These are phyloP conservation scores for Talaromyces funiculosus DNA, from an alignment of 2,329 filamentous ascomycete species.

Conservation along the genomic window DNA sequence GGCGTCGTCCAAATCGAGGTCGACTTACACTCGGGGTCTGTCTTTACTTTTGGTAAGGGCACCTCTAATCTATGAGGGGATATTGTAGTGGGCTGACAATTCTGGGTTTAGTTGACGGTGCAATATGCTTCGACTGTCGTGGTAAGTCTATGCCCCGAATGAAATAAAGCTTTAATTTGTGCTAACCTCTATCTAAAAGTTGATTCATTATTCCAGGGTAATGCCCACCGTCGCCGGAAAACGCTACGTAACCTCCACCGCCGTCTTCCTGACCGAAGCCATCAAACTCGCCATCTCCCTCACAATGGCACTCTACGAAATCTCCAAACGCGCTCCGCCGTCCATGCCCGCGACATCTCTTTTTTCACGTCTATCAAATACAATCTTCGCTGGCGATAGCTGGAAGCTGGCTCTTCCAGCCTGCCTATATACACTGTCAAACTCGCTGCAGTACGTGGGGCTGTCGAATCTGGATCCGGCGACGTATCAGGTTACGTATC, in stretches of 20 bases:
- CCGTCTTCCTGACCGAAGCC: conserved; percentile 88
- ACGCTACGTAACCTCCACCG: conserved; percentile 88
- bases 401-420: conserved; percentile 94
- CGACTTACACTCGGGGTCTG: not conserved
- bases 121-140: conserved; percentile 42
- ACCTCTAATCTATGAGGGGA: not conserved
- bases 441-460: conserved; percentile 87
- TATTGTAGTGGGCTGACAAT: not conserved
- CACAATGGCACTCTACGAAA: conserved; percentile 81
- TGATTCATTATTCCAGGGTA: conserved; percentile 90
- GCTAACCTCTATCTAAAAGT: conserved; percentile 42
- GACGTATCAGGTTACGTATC: conserved; percentile 88
- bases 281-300: conserved; percentile 83
- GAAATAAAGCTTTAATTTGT: not conserved
- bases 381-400: conserved; percentile 81
- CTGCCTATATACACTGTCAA: conserved; percentile 81
- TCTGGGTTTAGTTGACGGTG: conserved; percentile 32
- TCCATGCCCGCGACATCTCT: conserved; percentile 75
- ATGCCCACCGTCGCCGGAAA: conserved; percentile 82
- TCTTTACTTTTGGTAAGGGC: conserved; percentile 37
- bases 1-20: not conserved
- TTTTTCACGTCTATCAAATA: conserved; percentile 70
- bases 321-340: conserved; percentile 69
- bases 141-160: conserved; percentile 26
- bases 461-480: conserved; percentile 87